Evolutionary conservation across 1,284 basidiomycete species (phyloP), one percentile per base, ranked within the genome.

Genomic region (Volvariella volvacea): DNA sequence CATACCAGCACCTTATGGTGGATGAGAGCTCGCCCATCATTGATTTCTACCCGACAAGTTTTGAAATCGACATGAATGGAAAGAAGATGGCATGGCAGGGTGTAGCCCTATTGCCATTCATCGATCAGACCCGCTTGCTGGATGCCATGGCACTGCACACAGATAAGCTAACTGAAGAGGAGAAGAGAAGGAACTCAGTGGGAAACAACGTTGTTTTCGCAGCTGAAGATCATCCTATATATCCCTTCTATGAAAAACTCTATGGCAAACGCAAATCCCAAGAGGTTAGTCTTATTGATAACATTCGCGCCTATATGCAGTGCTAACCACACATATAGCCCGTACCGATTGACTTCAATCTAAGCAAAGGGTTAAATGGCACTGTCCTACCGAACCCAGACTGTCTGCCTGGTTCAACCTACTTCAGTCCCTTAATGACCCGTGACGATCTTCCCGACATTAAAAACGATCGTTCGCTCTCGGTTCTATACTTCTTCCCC

Each of bases 31-130:
- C 94, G 0, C 90, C 92, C 2, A 97, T 98, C 61, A 81, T 92
- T 52, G 96, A 99, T 60, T 99, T 98, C 68, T 98, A 98, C 64
- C 96, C 96, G 0, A 58, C 74, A 3, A 81, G 87, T 15, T 99
- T 99, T 63, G 80, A 94, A 55, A 88, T 99, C 57, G 96, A 99
- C 64, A 99, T 99, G 96, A 99, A 99, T 60, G 96, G 96, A 50
- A 99, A 99, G 68, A 92, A 91, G 67, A 98, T 99, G 94, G 77
- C 89, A 1, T 99, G 96, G 96, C 96, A 99, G 65, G 96, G 96
- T 46, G 92, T 99, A 39, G 94, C 94, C 0, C 71, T 99, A 2
- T 70, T 99, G 17, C 94, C 96, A 0, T 99, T 99, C 68, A 99
- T 99, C 52, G 92, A 99, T 59, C 78, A 88, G 61, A 78, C 76